These are phyloP conservation scores for Ustanciosporium gigantosporum DNA, from an alignment of 1,284 basidiomycete genomes.

Conservation along the genomic window DNA sequence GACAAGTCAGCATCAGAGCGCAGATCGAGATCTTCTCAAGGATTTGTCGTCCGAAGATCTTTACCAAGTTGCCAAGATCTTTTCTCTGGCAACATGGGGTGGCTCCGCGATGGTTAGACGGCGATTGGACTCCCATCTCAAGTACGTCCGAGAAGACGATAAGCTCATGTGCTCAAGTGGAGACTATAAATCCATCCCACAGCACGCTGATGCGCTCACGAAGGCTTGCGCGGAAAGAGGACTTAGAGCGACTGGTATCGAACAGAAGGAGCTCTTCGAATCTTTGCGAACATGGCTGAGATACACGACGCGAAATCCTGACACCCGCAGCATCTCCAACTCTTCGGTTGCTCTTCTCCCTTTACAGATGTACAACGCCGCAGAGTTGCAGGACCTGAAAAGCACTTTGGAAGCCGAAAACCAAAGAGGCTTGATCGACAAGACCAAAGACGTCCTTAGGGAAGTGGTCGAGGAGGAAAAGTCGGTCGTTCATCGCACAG, in stretches of 20 bases:
- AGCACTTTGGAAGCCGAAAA: constrained; percentile 18
- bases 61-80: constrained; percentile 26
- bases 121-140: constrained; percentile 39
- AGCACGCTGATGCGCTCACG: constrained; percentile 32
- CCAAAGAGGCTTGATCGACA: constrained; percentile 30
- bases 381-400: constrained; percentile 9
- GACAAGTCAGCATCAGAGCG: constrained; percentile 1
- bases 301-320: constrained; percentile 20
- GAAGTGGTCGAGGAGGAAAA: constrained; percentile 51
- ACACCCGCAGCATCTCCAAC: constrained; percentile 4
- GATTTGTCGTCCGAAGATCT: constrained; percentile 15
- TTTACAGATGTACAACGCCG: constrained; percentile 35
- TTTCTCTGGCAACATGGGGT: constrained; percentile 46
- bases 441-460: constrained; percentile 46
- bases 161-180: constrained; percentile 22
- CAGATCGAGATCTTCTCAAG: constrained; percentile 6
- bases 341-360: constrained; percentile 30
- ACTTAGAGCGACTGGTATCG: constrained; percentile 24
- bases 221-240: constrained; percentile 50
- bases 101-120: constrained; percentile 27
- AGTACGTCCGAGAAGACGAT: constrained; percentile 43
- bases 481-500: constrained; percentile 16
- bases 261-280: constrained; percentile 25
- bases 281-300: constrained; percentile 21
- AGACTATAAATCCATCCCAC: constrained; percentile 8